Percentiles rank a stretch among this genome's conserved stretches.
Evolutionary conservation across 1,139 yeast species (phyloP).

Genomic region (Yamadazyma conglobata): DNA sequence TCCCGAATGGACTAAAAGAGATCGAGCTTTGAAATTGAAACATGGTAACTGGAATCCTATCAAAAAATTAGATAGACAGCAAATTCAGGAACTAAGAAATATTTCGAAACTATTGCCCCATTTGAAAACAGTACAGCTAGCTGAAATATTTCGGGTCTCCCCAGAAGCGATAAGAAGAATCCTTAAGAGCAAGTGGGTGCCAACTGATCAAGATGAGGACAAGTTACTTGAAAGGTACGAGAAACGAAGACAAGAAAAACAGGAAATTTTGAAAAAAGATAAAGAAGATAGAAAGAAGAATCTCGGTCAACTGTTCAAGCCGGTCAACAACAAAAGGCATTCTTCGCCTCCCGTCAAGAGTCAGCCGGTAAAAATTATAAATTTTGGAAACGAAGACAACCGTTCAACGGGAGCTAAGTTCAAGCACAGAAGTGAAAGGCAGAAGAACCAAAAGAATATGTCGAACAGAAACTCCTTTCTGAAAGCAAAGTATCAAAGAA

Average conservation of each 20-base stretch:
- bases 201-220: conserved; percentile 51
- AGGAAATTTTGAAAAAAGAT: conserved; percentile 1
- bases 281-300: too few species aligned
- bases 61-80: conserved; percentile 62
- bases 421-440: too few species aligned
- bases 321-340: too few species aligned
- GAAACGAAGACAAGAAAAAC: conserved; percentile 17
- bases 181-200: conserved; percentile 72
- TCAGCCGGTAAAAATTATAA: too few species aligned
- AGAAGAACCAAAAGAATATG: too few species aligned
- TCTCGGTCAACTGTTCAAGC: too few species aligned
- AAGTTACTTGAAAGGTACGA: conserved; percentile 47
- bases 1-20: conserved; percentile 65
- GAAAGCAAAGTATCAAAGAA: too few species aligned
- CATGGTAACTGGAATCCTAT: conserved; percentile 70
- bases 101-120: conserved; percentile 58
- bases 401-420: too few species aligned
- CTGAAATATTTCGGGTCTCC: conserved; percentile 64
- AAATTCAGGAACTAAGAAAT: conserved; percentile 62
- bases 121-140: conserved; percentile 56
- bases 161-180: conserved; percentile 85
- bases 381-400: too few species aligned
- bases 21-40: conserved; percentile 56
- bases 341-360: too few species aligned
- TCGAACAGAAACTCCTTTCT: too few species aligned